Evolutionary conservation across 1,284 basidiomycete genomes (phyloP), one percentile per base, ranked within the genome.

Genomic region (Naganishia sp.): DNA sequence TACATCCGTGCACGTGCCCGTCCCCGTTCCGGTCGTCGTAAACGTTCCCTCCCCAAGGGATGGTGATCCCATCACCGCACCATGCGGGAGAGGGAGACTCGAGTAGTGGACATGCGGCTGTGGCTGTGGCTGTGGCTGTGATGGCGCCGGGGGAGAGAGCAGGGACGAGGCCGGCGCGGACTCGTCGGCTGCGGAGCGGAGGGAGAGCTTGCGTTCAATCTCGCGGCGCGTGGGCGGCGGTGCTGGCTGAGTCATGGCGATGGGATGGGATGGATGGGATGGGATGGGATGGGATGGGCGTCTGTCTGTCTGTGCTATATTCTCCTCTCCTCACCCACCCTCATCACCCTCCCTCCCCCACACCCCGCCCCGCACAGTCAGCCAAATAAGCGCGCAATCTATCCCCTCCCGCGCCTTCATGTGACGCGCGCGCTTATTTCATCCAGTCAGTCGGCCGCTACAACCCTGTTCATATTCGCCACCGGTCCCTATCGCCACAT

Each of bases 141-240:
- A n/a, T n/a, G 32, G 49, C 35, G 70, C 66, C 32, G 68, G 66
- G 10, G 63, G 66, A 78, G 63, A 76, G 72, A 65, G 79, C 76
- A 58, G 77, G 70, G 66, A 82, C 73, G 68, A 83, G 39, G 61
- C 71, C 73, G 41, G 73, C 72, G 64, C 73, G 70, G 63, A 70
- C 45, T 60, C 11, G 63, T 53, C 17, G 53, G 74, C 66, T 1
- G 72, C 71, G 7, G 78, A 75, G 73, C 89, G 88, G 52, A 92
- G 84, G 2, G 90, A 92, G 23, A 95, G 85, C 75, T 94, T 94
- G 68, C 92, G 84, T 69, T 90, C 86, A 31, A 95, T 86, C 81
- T 95, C 92, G 74, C 90, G 88, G 39, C 87, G 85, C 15, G 90
- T 88, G 2, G 91, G 92, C 11, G 90, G 89, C 28, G 87, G 83